Evolutionary conservation across 1,284 basidiomycete genomes (phyloP), one percentile per base, ranked within the genome.

Genomic region (Papiliotrema terrestris): DNA sequence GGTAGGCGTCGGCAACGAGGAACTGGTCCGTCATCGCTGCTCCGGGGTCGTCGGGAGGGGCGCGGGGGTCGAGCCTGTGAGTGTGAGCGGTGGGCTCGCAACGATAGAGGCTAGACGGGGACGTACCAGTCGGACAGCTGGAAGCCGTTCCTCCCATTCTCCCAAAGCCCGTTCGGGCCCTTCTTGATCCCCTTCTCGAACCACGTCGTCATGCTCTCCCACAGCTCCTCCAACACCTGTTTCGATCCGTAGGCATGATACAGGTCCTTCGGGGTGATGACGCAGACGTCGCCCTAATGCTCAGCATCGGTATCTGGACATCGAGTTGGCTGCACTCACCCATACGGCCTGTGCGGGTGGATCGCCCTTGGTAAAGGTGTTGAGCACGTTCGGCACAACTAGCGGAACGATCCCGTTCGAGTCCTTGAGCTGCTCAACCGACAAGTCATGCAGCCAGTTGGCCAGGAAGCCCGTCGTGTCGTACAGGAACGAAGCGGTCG

Each of bases 51-150:
- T 67, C 63, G 4, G 62, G 59, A 13, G 65, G 67, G 0, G 67
- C 67, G 26, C 50, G 49, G 9, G 66, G 67, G 45, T 67, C 67
- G n/a, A 69, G 60, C 66, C 60, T 54, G 37, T 37, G 11, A 14
- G 39, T 26, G 36, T 44, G 22, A 55, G 36, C n/a, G 29, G 11
- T 32, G 6, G 11, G 5, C 29, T 32, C 29, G 29, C 29, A 25
- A 32, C 19, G 14, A 38, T n/a, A 4, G 14, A n/a, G 41, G 2
- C 43, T 9, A 20, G 23, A 25, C 6, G 44, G 22, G 8, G 54
- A 49, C 49, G 53, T 48, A 54, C 65, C 68, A 71, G 48, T 71
- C 68, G 3, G 62, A 59, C n/a, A 69, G 56, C 49, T 71, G 68
- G n/a, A 60, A 48, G 11, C 47, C 45, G 11, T 51, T 50, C 26